phyloP scores from a whole-genome alignment of 2,329 filamentous ascomycete genomes.

The Fusarium sororula region DNA sequence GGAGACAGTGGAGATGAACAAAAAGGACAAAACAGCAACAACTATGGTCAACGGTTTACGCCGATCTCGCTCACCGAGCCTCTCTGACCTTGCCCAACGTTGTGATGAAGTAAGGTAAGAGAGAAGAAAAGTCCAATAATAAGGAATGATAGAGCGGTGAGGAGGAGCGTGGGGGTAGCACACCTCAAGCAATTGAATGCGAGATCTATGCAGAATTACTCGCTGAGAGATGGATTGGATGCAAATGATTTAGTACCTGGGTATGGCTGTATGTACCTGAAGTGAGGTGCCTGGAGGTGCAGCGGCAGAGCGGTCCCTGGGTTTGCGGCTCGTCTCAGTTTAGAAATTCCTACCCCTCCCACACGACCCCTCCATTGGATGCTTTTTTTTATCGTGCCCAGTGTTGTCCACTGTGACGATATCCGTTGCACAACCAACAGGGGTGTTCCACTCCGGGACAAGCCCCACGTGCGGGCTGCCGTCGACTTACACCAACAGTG shows the following conservation, averaged over 20 bases:
- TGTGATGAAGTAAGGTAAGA: not conserved
- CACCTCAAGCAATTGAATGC: conserved; percentile 17
- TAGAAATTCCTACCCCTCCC: conserved; percentile 19
- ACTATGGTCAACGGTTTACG: not conserved
- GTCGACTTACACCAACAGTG: conserved; percentile 5
- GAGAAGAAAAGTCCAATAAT: not conserved
- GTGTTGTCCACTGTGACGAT: conserved; percentile 31
- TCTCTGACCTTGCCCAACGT: not conserved
- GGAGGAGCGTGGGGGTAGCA: conserved; percentile 10
- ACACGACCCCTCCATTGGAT: conserved; percentile 1
- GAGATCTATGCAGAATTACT: conserved; percentile 28
- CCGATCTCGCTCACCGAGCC: conserved; percentile 20
- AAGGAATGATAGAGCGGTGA: conserved; percentile 25
- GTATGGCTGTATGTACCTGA: conserved; percentile 15
- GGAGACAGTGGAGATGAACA: not conserved
- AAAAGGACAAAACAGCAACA: not conserved
- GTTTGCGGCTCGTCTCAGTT: conserved; percentile 7
- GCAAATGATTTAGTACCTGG: not conserved
- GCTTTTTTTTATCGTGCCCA: not conserved
- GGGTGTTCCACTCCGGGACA: conserved; percentile 14
- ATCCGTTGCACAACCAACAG: conserved; percentile 12
- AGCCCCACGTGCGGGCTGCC: conserved; percentile 16
- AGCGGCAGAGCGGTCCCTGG: conserved; percentile 2
- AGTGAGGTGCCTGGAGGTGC: not conserved
- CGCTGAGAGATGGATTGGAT: conserved; percentile 9